Evolutionary conservation across 306 rosid genomes (phyloP).

Genomic region (Cyclanthera cordifolia): DNA sequence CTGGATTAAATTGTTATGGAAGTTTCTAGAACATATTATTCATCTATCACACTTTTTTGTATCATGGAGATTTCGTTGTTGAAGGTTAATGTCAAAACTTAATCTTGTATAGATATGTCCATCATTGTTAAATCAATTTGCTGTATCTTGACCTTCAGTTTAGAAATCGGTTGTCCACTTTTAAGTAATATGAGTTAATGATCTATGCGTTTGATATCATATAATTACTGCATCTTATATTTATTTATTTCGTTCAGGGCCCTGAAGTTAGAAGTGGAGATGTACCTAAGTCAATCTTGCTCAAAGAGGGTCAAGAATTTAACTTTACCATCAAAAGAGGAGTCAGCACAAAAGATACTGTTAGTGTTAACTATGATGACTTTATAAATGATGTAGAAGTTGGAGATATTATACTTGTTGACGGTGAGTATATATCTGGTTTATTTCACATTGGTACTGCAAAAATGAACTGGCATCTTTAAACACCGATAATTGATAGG

Average conservation of each 20-base stretch:
- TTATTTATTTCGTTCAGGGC: slow-evolving; percentile 44
- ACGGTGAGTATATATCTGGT: slow-evolving; percentile 40
- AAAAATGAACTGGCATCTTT: background rate
- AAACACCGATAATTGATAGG: background rate
- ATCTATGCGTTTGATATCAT: background rate
- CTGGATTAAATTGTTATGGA: background rate
- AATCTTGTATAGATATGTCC: background rate
- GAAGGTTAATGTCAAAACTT: background rate
- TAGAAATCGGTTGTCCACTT: background rate
- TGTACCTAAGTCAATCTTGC: slow-evolving; percentile 57
- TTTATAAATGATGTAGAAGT: slow-evolving; percentile 82
- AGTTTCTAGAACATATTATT: background rate
- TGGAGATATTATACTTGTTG: slow-evolving; percentile 75
- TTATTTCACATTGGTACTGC: background rate
- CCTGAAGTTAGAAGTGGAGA: slow-evolving; percentile 98
- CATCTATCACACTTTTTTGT: background rate
- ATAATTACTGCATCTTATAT: background rate
- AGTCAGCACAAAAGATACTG: slow-evolving; percentile 54
- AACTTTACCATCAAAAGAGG: slow-evolving; percentile 87
- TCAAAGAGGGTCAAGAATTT: slow-evolving; percentile 62
- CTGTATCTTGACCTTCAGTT: background rate
- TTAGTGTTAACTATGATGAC: slow-evolving; percentile 86
- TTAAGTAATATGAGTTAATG: background rate
- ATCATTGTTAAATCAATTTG: background rate
- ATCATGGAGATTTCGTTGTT: background rate